Conservation (phyloP, 1,284 basidiomycete genomes). For the Rugiboletus extremiorientalis region DNA sequence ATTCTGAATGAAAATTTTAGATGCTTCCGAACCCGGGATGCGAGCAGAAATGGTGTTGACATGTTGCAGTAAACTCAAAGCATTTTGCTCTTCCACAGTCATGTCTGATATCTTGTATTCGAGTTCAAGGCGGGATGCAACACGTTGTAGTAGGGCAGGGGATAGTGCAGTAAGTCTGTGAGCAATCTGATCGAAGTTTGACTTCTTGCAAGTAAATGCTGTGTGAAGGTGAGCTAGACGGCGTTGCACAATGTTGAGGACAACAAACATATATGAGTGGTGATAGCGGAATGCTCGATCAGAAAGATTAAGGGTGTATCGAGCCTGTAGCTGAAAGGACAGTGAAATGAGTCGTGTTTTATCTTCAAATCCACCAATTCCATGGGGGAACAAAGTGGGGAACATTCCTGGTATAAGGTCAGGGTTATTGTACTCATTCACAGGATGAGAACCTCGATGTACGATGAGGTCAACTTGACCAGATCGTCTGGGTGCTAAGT, state of each 20-base stretch:
- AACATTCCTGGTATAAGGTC: neutral
- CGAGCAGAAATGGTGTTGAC: slow-evolving; percentile 9
- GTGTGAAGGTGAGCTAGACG: neutral
- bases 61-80: neutral
- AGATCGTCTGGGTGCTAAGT: neutral
- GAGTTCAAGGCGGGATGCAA: neutral
- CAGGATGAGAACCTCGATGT: neutral
- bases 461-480: neutral
- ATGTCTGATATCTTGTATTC: neutral
- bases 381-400: neutral
- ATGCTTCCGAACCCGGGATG: slow-evolving; percentile 11
- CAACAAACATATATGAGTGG: neutral
- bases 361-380: neutral
- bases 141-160: neutral
- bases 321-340: neutral
- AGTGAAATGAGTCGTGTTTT: neutral
- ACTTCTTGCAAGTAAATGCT: neutral
- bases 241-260: neutral
- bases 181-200: neutral
- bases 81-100: too few species aligned
- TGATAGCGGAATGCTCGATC: neutral
- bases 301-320: neutral
- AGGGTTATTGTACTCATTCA: neutral
- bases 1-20: slow-evolving; percentile 10
- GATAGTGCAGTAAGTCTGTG: neutral